phyloP scores from a whole-genome alignment of 73 alveolate species.

The Tetrahymena thermophila region DNA sequence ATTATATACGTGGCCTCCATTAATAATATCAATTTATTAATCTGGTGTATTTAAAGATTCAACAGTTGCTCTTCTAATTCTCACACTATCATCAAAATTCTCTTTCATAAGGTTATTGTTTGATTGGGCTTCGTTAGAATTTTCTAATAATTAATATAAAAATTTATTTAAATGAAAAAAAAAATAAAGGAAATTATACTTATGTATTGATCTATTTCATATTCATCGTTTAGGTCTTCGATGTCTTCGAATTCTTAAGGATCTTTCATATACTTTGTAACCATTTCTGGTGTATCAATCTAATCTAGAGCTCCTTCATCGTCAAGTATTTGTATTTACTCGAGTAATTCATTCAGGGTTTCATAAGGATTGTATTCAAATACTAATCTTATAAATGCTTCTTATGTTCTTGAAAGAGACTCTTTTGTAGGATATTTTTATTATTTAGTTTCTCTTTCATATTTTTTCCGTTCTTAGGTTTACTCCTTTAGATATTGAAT shows the following conservation, averaged over 20 bases:
- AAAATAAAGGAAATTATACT: not conserved
- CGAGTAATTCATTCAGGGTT: not conserved
- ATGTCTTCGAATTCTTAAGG: not conserved
- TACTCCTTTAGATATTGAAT: not conserved
- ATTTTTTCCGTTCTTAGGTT: not conserved
- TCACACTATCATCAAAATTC: not conserved
- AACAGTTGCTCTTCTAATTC: not conserved
- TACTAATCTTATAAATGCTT: not conserved
- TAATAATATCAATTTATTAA: not conserved
- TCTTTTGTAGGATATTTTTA: not conserved
- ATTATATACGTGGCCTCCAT: not conserved
- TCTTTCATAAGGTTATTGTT: not conserved
- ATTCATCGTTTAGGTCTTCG: not conserved
- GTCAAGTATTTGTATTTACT: not conserved
- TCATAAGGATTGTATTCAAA: not conserved
- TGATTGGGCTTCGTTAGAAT: not conserved
- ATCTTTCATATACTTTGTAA: not conserved
- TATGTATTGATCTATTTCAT: not conserved
- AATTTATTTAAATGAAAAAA: not conserved
- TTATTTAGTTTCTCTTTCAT: not conserved
- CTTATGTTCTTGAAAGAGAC: not conserved
- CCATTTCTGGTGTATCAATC: not conserved
- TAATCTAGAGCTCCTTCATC: not conserved
- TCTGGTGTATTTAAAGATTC: not conserved
- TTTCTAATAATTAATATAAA: not conserved